Percentiles rank a stretch among this genome's conserved stretches.
These are phyloP conservation scores for Neofusicoccum sp. DNA, from an alignment of 2,329 filamentous ascomycete species.

Conservation along the genomic window DNA sequence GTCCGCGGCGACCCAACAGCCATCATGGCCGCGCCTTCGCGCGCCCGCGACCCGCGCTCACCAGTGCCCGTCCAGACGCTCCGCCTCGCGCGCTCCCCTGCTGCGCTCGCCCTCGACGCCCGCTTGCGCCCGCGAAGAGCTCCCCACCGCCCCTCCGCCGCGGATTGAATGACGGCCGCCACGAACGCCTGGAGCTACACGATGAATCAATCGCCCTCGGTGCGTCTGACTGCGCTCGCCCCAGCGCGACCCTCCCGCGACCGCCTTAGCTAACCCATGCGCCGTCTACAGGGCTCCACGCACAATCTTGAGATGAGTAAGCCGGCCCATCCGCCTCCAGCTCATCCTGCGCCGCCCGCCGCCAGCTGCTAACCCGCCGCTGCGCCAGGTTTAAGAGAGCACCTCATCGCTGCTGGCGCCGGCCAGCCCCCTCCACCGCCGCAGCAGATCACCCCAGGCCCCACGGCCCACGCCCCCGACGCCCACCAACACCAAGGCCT, in stretches of 20 bases:
- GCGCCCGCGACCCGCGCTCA: background rate
- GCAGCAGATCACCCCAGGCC: slow-evolving; percentile 34
- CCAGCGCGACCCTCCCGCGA: background rate
- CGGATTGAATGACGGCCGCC: slow-evolving; percentile 18
- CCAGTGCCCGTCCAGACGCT: background rate
- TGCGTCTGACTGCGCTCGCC: slow-evolving; percentile 13
- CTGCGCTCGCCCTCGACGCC: background rate
- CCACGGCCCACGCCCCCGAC: slow-evolving; percentile 35
- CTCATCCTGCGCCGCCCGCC: slow-evolving; percentile 2
- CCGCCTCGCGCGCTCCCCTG: background rate
- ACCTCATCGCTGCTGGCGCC: slow-evolving; percentile 57
- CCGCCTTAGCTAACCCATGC: background rate
- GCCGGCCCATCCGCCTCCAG: slow-evolving; percentile 12
- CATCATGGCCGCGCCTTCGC: background rate
- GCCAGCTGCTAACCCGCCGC: background rate
- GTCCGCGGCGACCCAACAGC: background rate
- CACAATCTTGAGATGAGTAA: slow-evolving; percentile 20
- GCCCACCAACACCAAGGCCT: slow-evolving; percentile 55
- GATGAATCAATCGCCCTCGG: slow-evolving; percentile 18
- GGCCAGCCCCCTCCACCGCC: slow-evolving; percentile 37
- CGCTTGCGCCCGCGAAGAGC: background rate
- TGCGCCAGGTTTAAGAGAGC: slow-evolving; percentile 58
- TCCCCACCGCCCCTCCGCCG: background rate
- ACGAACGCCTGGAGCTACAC: slow-evolving; percentile 15
- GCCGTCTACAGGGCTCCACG: slow-evolving; percentile 8